Percentiles rank a stretch among this genome's conserved stretches.
phyloP scores from a whole-genome alignment of 2,329 filamentous ascomycete species.

The Meredithiella fracta region DNA sequence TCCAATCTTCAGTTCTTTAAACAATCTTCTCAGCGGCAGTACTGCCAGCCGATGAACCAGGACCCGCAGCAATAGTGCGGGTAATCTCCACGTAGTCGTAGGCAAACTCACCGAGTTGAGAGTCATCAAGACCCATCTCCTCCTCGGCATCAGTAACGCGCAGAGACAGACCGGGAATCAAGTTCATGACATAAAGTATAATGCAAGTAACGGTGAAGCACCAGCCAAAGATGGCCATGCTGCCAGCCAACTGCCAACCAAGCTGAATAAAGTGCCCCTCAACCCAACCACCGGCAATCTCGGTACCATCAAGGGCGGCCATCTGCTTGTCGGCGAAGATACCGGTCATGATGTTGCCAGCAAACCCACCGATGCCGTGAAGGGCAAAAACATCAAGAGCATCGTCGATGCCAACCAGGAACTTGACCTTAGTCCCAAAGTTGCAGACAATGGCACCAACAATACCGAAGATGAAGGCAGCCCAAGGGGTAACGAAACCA shows the following conservation, averaged over 20 bases:
- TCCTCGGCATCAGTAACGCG: conserved; percentile 51
- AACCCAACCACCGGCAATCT: conserved; percentile 48
- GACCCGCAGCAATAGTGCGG: conserved; percentile 40
- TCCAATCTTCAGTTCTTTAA: background rate
- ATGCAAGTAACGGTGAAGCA: conserved; percentile 51
- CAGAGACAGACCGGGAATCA: conserved; percentile 52
- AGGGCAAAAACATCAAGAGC: conserved; percentile 84
- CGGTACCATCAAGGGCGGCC: conserved; percentile 49
- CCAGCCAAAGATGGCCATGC: conserved; percentile 47
- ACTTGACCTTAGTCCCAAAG: conserved; percentile 73
- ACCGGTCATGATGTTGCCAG: conserved; percentile 63
- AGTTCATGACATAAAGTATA: conserved; percentile 55
- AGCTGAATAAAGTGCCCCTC: conserved; percentile 55
- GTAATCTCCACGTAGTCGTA: conserved; percentile 66
- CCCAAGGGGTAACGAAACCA: conserved; percentile 58
- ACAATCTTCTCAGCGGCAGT: conserved; percentile 14
- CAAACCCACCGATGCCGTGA: conserved; percentile 69
- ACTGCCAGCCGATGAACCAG: conserved; percentile 10
- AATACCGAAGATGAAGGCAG: conserved; percentile 41
- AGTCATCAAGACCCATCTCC: conserved; percentile 53
- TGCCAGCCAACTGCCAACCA: conserved; percentile 54
- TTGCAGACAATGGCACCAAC: conserved; percentile 55
- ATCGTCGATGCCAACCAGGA: conserved; percentile 60
- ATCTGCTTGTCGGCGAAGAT: conserved; percentile 62
- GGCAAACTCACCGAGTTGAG: conserved; percentile 66